These are phyloP conservation scores for Sporothrix dimorphospora DNA, from an alignment of 2,329 filamentous ascomycete species.

Conservation along the genomic window DNA sequence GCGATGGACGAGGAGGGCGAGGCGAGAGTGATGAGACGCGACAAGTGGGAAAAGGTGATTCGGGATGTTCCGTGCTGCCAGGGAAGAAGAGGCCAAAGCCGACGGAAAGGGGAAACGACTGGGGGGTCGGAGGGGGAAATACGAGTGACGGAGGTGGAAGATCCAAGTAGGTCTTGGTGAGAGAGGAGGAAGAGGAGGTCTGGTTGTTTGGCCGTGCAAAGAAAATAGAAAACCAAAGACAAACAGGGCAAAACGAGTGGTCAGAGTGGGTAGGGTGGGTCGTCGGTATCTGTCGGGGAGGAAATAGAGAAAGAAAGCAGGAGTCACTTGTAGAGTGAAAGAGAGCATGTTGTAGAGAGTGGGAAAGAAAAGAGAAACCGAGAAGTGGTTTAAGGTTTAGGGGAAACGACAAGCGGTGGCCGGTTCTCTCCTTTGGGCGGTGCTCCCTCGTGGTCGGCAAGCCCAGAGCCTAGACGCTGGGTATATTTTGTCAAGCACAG, in stretches of 20 bases:
- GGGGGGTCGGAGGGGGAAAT: background rate
- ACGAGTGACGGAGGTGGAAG: background rate
- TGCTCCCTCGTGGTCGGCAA: background rate
- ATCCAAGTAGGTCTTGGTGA: background rate
- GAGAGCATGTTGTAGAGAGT: background rate
- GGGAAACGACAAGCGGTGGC: slow-evolving; percentile 5
- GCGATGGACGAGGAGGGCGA: background rate
- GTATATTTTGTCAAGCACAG: background rate
- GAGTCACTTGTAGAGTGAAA: background rate
- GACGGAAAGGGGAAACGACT: background rate
- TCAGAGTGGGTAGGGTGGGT: background rate
- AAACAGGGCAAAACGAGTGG: background rate
- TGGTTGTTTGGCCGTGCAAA: background rate
- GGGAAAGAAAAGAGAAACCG: background rate
- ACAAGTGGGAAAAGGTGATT: background rate
- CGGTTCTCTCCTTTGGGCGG: background rate
- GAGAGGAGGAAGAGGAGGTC: background rate
- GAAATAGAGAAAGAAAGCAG: background rate
- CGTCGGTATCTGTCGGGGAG: background rate
- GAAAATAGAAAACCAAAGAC: too few species aligned
- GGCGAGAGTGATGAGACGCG: background rate
- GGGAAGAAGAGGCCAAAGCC: background rate
- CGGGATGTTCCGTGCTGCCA: slow-evolving; percentile 19
- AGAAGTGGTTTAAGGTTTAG: slow-evolving; percentile 10
- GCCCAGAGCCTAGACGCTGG: background rate